A percentile compares a stretch with the other conserved stretches of the same genome.
Conservation (phyloP, 176 grass and related monocot species). For the Oryza officinalis region DNA sequence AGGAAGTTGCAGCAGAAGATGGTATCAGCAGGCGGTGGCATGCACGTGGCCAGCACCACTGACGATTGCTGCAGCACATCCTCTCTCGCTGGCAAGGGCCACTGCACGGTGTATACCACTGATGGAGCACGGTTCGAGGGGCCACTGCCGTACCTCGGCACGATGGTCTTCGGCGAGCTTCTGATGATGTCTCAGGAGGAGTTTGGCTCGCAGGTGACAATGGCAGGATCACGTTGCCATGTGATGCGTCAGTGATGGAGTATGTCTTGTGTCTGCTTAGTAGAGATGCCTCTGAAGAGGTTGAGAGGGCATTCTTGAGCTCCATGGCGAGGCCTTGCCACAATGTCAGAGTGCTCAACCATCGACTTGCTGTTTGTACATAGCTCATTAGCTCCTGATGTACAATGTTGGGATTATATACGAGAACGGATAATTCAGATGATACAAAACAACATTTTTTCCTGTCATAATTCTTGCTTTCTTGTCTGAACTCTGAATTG, state of each 20-base stretch:
- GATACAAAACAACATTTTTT: neutral
- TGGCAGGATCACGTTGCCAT: slow-evolving; percentile 59
- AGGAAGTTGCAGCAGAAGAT: slow-evolving; percentile 49
- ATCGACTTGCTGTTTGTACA: slow-evolving; percentile 1
- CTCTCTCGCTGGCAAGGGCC: slow-evolving; percentile 6
- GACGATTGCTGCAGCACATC: neutral
- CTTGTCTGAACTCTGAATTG: neutral
- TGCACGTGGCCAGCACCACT: neutral
- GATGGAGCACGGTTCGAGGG: slow-evolving; percentile 32
- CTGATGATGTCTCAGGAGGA: slow-evolving; percentile 37
- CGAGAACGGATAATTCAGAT: neutral
- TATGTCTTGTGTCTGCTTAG: slow-evolving; percentile 52
- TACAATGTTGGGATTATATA: neutral
- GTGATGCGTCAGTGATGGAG: slow-evolving; percentile 44
- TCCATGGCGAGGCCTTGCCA: slow-evolving; percentile 40
- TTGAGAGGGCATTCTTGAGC: slow-evolving; percentile 50
- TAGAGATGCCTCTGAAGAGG: slow-evolving; percentile 39
- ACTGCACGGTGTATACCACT: slow-evolving; percentile 19
- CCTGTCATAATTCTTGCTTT: too few relatives aligned
- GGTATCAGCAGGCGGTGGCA: neutral
- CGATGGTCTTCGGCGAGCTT: slow-evolving; percentile 28
- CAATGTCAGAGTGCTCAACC: neutral
- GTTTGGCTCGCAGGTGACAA: slow-evolving; percentile 35
- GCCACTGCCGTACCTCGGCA: slow-evolving; percentile 30
- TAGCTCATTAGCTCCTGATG: neutral